Evolutionary conservation across 768 basidiomycete species (phyloP), one percentile per base, ranked within the genome.

Genomic region (Hygrophorus russula): DNA sequence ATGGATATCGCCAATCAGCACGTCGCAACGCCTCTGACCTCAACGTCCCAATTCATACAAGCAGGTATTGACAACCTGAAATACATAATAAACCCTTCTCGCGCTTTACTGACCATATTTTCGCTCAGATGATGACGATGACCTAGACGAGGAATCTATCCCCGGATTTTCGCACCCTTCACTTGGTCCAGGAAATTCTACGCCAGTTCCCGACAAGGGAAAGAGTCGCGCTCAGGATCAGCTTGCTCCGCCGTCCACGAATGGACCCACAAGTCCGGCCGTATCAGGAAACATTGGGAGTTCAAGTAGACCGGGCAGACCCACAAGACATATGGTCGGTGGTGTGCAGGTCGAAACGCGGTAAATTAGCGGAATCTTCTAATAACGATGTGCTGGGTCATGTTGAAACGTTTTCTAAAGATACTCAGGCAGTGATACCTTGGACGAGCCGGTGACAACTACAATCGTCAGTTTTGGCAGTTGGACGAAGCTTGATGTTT

Each of bases 341-440:
- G 91, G 90, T 15, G 71, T 96, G 38, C 78, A 75, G 52, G 80
- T 91, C 2, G 93, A 98, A 64, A 88, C 87, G 39, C 77, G 93
- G 87, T 87, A 59, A 36, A 73, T 56, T 13, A 37, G 14, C 14
- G 6, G 4, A 1, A 20, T 17, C 14, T 29, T 14, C 10, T 28
- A 34, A 13, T 7, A 29, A 11, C 8, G n/a, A 31, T 15, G 4
- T 2, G n/a, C 12, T 28, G 10, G 35, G 14, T 5, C 4, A 17
- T 8, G 37, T 43, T 30, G 28, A 53, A 11, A 3, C 34, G 40
- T 28, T 11, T 29, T 13, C 34, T 39, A 6, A 46, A 84, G 88
- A 51, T 87, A 80, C 60, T 71, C 87, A n/a, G 86, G 84, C 8
- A 71, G 68, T 7, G 87, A 93, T 53, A 96, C 93, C 0, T 71